Evolutionary conservation across 2,329 filamentous ascomycete genomes (phyloP).

Genomic region (Aspergillus sp.): DNA sequence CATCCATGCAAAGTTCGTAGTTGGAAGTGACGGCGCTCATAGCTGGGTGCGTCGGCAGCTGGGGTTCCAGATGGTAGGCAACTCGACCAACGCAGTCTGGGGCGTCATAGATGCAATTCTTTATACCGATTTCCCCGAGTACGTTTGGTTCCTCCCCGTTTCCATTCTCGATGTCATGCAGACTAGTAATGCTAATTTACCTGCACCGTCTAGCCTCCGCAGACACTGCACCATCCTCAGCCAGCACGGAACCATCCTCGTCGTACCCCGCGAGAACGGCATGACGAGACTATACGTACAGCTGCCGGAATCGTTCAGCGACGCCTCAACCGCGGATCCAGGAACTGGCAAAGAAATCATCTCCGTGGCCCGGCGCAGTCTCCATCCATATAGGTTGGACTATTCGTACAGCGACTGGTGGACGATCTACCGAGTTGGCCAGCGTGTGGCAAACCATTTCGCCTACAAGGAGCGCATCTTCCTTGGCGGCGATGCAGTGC

Average conservation of each 20-base stretch:
- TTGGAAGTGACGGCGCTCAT: constrained; percentile 17
- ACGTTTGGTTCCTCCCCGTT: too few species aligned
- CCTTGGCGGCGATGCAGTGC: constrained; percentile 15
- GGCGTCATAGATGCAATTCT: constrained; percentile 10
- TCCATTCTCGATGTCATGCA: not conserved
- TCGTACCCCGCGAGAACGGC: not conserved
- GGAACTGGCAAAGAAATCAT: not conserved
- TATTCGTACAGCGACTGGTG: constrained; percentile 17
- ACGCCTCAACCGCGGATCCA: not conserved
- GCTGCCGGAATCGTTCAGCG: not conserved
- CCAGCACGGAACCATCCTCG: not conserved
- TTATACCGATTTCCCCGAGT: constrained; percentile 6
- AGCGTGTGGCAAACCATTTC: constrained; percentile 31
- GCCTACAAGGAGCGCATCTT: constrained; percentile 37
- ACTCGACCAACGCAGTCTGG: constrained; percentile 8
- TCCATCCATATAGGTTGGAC: not conserved
- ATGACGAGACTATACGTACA: not conserved
- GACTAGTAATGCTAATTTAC: not conserved
- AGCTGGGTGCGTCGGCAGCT: constrained; percentile 12
- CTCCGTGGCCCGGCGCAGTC: not conserved
- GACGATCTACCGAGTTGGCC: constrained; percentile 31
- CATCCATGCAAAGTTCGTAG: constrained; percentile 12
- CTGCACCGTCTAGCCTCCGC: not conserved
- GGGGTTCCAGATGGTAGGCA: constrained; percentile 11
- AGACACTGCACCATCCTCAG: not conserved